Conservation (phyloP, 2,329 filamentous ascomycete species). For the Scortechinia acanthostroma region DNA sequence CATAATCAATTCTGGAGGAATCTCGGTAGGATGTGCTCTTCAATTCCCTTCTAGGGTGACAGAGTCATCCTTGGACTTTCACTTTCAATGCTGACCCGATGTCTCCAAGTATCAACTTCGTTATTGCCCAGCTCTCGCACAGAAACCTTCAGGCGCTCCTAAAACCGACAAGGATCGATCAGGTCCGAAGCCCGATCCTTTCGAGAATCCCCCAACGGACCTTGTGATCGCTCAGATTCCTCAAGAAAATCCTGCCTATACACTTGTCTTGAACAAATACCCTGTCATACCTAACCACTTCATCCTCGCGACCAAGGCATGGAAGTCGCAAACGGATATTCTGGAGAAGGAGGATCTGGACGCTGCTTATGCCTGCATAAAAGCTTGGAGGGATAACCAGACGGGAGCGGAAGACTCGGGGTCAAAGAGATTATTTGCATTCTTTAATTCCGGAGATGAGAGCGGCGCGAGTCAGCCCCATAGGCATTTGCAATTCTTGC, state of each 20-base stretch:
- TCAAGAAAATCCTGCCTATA: slow-evolving; percentile 18
- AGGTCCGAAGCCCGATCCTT: slow-evolving; percentile 4
- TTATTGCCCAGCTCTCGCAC: slow-evolving; percentile 35
- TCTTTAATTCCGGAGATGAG: slow-evolving; percentile 37
- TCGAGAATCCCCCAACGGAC: background rate
- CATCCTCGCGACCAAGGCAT: slow-evolving; percentile 33
- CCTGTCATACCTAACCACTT: slow-evolving; percentile 37
- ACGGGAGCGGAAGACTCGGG: slow-evolving; percentile 3
- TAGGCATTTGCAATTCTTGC: slow-evolving; percentile 35
- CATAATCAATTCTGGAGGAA: slow-evolving; percentile 5
- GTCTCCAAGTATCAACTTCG: slow-evolving; percentile 32
- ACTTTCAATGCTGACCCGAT: background rate
- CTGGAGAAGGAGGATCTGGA: slow-evolving; percentile 30
- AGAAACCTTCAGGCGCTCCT: slow-evolving; percentile 26
- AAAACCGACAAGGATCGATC: slow-evolving; percentile 31
- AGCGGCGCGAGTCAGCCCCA: slow-evolving; percentile 37
- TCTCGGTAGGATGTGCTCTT: slow-evolving; percentile 1
- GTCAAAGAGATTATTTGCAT: slow-evolving; percentile 27
- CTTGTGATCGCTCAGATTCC: background rate
- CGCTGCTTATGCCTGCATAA: slow-evolving; percentile 27
- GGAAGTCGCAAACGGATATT: slow-evolving; percentile 29
- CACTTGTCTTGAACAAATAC: slow-evolving; percentile 35
- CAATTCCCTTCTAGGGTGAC: too few species aligned
- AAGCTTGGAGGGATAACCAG: slow-evolving; percentile 20
- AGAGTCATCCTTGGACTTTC: slow-evolving; percentile 8